phyloP scores from a whole-genome alignment of 2,329 filamentous ascomycete species.

The Sclerotinia trifoliorum region DNA sequence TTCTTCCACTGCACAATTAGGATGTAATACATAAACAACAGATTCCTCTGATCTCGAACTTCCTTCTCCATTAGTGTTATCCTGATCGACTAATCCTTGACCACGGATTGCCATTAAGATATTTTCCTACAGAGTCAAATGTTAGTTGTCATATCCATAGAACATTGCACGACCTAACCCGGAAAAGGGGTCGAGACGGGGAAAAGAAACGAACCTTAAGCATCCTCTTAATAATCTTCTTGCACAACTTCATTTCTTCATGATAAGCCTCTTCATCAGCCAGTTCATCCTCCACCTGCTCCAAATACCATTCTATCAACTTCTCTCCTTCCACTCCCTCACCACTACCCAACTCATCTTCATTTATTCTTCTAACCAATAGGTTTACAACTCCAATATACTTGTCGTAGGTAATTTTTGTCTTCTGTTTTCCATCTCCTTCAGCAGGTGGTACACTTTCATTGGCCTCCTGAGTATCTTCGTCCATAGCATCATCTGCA shows the following conservation, averaged over 20 bases:
- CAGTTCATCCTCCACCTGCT: conserved; percentile 83
- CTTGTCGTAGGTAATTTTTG: conserved; percentile 92
- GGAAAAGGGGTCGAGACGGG: conserved; percentile 27
- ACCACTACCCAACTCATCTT: conserved; percentile 71
- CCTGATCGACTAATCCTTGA: conserved; percentile 52
- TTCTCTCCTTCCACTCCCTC: conserved; percentile 84
- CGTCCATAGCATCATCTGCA: conserved; percentile 53
- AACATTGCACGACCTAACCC: conserved; percentile 37
- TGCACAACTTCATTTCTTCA: conserved; percentile 67
- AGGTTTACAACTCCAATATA: conserved; percentile 88
- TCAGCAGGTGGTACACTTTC: conserved; percentile 37
- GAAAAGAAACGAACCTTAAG: conserved; percentile 69
- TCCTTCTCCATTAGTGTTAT: conserved; percentile 43
- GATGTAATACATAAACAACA: conserved; percentile 85
- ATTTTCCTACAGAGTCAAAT: conserved; percentile 70
- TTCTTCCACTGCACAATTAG: conserved; percentile 81
- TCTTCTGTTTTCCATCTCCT: conserved; percentile 50
- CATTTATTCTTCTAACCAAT: conserved; percentile 77
- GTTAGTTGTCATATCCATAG: conserved; percentile 33
- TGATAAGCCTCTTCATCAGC: conserved; percentile 78
- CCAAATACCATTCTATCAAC: conserved; percentile 84
- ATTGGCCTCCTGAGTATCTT: conserved; percentile 41
- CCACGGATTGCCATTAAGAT: conserved; percentile 79
- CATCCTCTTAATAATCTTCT: conserved; percentile 91
- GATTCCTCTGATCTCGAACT: conserved; percentile 46